phyloP scores from a whole-genome alignment of 805 yeast genomes.

The Kazachstania martiniae region DNA sequence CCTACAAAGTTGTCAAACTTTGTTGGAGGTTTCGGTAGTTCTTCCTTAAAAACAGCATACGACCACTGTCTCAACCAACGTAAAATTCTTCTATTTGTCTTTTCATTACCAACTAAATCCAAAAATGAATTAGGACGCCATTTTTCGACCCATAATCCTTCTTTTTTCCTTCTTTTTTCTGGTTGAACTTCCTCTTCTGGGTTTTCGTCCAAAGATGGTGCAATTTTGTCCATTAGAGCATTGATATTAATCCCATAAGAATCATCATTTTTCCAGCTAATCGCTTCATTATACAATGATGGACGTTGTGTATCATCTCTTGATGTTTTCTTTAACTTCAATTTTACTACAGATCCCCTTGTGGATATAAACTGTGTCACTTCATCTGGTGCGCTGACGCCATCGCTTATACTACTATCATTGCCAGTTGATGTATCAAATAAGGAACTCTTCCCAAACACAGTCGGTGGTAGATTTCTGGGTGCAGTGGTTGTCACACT shows the following conservation, averaged over 20 bases:
- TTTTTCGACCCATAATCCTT: conserved; percentile 45
- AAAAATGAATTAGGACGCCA: conserved; percentile 56
- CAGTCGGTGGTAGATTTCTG: too few relatives aligned
- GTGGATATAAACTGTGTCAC: background rate
- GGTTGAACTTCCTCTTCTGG: background rate
- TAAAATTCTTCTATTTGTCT: conserved; percentile 45
- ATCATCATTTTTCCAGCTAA: conserved; percentile 19
- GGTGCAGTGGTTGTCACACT: too few relatives aligned
- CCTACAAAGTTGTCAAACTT: conserved; percentile 5
- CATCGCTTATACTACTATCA: background rate
- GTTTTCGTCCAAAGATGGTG: conserved; percentile 8
- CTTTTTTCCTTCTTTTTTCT: conserved; percentile 1
- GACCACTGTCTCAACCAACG: conserved; percentile 65
- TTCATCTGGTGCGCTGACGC: background rate
- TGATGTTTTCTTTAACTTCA: too few relatives aligned
- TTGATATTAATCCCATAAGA: conserved; percentile 32
- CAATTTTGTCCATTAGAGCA: conserved; percentile 27
- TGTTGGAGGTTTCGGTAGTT: conserved; percentile 20
- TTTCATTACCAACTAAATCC: conserved; percentile 61
- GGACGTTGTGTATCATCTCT: too few relatives aligned
- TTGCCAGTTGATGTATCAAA: conserved; percentile 5
- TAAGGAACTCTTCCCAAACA: conserved; percentile 4
- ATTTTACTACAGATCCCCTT: too few relatives aligned
- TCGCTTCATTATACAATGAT: background rate
- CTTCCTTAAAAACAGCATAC: conserved; percentile 41